A percentile compares a stretch with the other conserved stretches of the same genome.
Conservation (phyloP, 805 yeast genomes). For the Suhomyces kilbournensis region DNA sequence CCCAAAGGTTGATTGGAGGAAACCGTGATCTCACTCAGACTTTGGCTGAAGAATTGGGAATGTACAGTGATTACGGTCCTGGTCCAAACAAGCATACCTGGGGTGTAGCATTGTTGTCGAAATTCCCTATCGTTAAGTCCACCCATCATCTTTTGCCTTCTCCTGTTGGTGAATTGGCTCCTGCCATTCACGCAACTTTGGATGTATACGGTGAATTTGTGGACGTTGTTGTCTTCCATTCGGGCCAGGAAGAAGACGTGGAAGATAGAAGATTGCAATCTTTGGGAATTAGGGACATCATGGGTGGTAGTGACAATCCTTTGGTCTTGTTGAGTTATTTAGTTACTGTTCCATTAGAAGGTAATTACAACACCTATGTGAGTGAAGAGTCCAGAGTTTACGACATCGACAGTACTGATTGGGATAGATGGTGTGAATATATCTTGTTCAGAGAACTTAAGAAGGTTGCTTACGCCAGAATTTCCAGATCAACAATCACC, state of each 20-base stretch:
- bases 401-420: slow-evolving; percentile 89
- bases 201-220: slow-evolving; percentile 84
- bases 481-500: slow-evolving; percentile 88
- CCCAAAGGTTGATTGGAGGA: slow-evolving; percentile 92
- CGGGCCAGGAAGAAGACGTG: slow-evolving; percentile 96
- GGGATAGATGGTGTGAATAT: slow-evolving; percentile 99
- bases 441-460: slow-evolving; percentile 81
- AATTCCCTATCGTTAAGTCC: slow-evolving; percentile 89
- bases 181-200: slow-evolving; percentile 94
- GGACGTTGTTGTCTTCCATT: slow-evolving; percentile 95
- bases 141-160: slow-evolving; percentile 91
- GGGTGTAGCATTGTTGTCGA: slow-evolving; percentile 92
- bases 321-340: slow-evolving; percentile 82
- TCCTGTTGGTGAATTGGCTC: slow-evolving; percentile 97
- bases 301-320: slow-evolving; percentile 85
- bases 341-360: slow-evolving; percentile 82
- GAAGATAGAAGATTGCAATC: slow-evolving; percentile 91
- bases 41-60: slow-evolving; percentile 86
- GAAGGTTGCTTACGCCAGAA: slow-evolving; percentile 91
- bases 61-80: slow-evolving; percentile 96
- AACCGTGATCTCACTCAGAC: slow-evolving; percentile 91
- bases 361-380: slow-evolving; percentile 90
- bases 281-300: slow-evolving; percentile 66
- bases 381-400: slow-evolving; percentile 81
- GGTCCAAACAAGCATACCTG: slow-evolving; percentile 98